Evolutionary conservation across 2,329 filamentous ascomycete species (phyloP).

Genomic region (Pyrenophora graminea): DNA sequence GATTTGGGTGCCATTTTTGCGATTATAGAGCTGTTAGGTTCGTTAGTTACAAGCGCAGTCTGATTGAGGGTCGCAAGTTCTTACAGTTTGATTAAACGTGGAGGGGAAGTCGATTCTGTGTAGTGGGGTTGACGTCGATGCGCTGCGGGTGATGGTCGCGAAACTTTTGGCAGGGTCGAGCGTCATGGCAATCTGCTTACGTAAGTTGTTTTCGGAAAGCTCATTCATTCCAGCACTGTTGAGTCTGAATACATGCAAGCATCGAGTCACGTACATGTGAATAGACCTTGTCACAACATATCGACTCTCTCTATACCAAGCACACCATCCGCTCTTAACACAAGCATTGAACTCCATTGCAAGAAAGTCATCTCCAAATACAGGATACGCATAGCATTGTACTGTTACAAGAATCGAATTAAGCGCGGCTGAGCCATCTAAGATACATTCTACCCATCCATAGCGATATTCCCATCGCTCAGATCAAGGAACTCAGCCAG

Average conservation of each 20-base stretch:
- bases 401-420: slow-evolving; percentile 25
- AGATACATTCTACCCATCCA: slow-evolving; percentile 4
- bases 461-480: slow-evolving; percentile 7
- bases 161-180: slow-evolving; percentile 29
- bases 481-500: slow-evolving; percentile 6
- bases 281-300: too few relatives aligned
- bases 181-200: slow-evolving; percentile 13
- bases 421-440: slow-evolving; percentile 5
- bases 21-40: slow-evolving; percentile 1
- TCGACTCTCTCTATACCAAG: too few relatives aligned
- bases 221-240: too few relatives aligned
- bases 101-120: not conserved
- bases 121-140: slow-evolving; percentile 13
- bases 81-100: slow-evolving; percentile 8
- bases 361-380: not conserved
- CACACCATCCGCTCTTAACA: not conserved
- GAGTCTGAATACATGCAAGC: too few relatives aligned
- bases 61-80: not conserved
- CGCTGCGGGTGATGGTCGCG: slow-evolving; percentile 27
- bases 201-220: not conserved
- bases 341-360: too few relatives aligned
- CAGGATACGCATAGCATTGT: slow-evolving; percentile 1
- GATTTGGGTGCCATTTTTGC: slow-evolving; percentile 39
- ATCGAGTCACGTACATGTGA: too few relatives aligned
- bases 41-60: not conserved